phyloP scores from a whole-genome alignment of 2,329 filamentous ascomycete genomes.

The Pyricularia pennisetigena region DNA sequence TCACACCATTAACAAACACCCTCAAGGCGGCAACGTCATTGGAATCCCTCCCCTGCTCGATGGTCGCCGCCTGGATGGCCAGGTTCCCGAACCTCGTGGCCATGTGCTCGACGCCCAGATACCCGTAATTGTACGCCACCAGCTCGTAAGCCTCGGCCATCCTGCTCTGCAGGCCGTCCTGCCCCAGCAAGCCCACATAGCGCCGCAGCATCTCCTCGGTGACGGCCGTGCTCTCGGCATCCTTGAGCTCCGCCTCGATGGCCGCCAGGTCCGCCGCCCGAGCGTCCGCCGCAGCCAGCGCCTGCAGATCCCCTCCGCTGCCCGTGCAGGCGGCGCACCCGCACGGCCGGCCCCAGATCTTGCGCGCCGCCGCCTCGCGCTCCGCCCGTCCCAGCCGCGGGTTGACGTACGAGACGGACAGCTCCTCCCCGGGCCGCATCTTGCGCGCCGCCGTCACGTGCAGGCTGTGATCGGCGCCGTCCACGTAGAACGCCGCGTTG shows the following conservation, averaged over 20 bases:
- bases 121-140: slow-evolving; percentile 28
- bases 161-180: slow-evolving; percentile 25
- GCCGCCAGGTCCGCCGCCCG: slow-evolving; percentile 16
- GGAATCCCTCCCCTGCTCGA: slow-evolving; percentile 25
- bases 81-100: slow-evolving; percentile 23
- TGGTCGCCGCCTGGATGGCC: slow-evolving; percentile 22
- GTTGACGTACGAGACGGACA: slow-evolving; percentile 27
- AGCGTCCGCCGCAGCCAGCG: slow-evolving; percentile 15
- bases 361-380: slow-evolving; percentile 19
- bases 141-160: slow-evolving; percentile 28
- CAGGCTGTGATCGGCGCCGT: slow-evolving; percentile 18
- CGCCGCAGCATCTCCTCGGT: slow-evolving; percentile 19
- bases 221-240: slow-evolving; percentile 14
- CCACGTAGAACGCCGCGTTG: slow-evolving; percentile 25
- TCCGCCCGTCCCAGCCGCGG: slow-evolving; percentile 18
- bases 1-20: slow-evolving; percentile 20
- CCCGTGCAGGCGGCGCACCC: slow-evolving; percentile 23
- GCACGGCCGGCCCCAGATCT: slow-evolving; percentile 24
- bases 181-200: slow-evolving; percentile 20
- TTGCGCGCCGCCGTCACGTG: slow-evolving; percentile 22
- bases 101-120: slow-evolving; percentile 19
- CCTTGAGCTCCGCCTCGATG: slow-evolving; percentile 17
- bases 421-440: slow-evolving; percentile 23
- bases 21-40: slow-evolving; percentile 24
- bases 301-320: slow-evolving; percentile 6